Evolutionary conservation across 306 rosid genomes (phyloP).

Genomic region (Malus sieversii): DNA sequence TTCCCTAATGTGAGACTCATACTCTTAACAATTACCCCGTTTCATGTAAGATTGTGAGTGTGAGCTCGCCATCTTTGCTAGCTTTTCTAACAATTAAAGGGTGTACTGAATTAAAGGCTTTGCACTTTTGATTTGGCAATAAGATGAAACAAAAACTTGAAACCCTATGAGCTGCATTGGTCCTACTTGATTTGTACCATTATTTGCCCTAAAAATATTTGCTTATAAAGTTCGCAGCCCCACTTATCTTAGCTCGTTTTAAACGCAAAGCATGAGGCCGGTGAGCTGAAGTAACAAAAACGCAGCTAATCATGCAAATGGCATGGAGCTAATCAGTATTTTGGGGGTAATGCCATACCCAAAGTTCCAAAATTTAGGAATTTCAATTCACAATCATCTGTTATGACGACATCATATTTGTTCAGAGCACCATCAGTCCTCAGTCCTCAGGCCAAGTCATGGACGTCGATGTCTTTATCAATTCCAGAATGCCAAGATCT

Average conservation of each 20-base stretch:
- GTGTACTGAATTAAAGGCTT: neutral
- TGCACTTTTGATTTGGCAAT: neutral
- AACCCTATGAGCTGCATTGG: neutral
- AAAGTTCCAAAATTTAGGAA: neutral
- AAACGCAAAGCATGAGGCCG: neutral
- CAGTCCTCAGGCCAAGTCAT: neutral
- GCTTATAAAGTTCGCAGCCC: slow-evolving; percentile 1
- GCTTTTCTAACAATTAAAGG: neutral
- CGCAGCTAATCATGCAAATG: neutral
- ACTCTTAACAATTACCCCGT: too few species aligned
- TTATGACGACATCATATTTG: neutral
- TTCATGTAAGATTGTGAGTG: neutral
- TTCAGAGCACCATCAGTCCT: neutral
- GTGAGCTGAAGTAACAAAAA: neutral
- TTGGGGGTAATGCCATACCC: neutral
- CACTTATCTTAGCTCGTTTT: neutral
- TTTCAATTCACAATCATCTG: neutral
- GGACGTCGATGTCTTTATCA: neutral
- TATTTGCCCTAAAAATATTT: neutral
- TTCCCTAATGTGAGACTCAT: too few species aligned
- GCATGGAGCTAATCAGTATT: neutral
- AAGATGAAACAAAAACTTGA: neutral
- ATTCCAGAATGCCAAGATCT: neutral
- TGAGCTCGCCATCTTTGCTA: neutral
- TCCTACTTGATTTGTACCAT: neutral